Conservation (phyloP, 805 yeast species). For the Dipodascus geniculatus region DNA sequence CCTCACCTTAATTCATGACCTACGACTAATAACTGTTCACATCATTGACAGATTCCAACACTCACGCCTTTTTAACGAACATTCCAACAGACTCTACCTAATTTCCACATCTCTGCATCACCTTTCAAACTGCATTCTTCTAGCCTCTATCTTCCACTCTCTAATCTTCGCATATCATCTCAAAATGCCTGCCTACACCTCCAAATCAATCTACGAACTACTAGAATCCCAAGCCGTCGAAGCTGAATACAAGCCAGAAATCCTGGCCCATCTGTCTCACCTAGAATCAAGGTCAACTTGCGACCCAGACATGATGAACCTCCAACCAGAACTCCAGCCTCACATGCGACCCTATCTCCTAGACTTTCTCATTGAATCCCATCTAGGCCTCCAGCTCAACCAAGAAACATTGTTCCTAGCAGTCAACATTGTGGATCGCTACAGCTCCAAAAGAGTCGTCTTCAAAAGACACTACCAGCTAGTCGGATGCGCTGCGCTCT, state of each 20-base stretch:
- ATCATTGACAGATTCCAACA: no score
- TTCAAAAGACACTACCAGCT: slow-evolving; percentile 79
- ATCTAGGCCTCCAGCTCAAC: slow-evolving; percentile 48
- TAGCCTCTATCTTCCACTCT: no score
- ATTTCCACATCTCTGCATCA: neutral
- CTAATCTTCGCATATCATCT: no score
- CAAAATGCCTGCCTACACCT: neutral
- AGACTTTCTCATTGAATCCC: slow-evolving; percentile 63
- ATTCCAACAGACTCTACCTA: no score
- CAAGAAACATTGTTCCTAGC: slow-evolving; percentile 57
- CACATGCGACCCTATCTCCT: slow-evolving; percentile 61
- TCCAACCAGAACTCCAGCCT: slow-evolving; percentile 81
- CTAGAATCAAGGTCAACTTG: slow-evolving; percentile 33
- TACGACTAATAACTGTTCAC: no score
- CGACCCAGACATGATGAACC: slow-evolving; percentile 52
- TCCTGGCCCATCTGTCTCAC: slow-evolving; percentile 24
- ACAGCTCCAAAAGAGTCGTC: slow-evolving; percentile 79
- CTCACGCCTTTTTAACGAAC: no score
- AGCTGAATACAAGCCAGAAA: slow-evolving; percentile 28
- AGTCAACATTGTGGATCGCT: slow-evolving; percentile 76
- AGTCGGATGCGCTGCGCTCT: slow-evolving; percentile 81
- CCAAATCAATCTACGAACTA: neutral
- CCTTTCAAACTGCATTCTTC: no score
- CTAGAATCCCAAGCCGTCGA: slow-evolving; percentile 9
- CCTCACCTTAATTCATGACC: no score